phyloP scores from a whole-genome alignment of 176 grass and related monocot species.

The Triticum aestivum region DNA sequence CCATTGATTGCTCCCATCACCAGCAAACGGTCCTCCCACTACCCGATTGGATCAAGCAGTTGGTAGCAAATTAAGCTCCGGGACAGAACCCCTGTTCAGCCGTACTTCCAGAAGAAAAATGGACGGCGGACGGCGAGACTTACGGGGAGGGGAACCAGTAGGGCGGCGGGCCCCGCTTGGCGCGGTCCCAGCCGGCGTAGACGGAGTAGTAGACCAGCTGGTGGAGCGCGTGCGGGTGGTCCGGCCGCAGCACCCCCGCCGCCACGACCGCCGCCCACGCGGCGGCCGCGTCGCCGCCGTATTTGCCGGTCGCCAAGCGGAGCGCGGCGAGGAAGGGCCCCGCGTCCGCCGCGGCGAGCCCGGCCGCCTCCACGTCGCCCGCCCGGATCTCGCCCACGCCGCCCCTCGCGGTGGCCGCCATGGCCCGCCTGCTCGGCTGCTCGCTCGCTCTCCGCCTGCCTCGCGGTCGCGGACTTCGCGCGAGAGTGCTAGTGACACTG shows the following conservation, averaged over 20 bases:
- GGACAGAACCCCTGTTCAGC: not conserved
- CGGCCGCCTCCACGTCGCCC: conserved; percentile 52
- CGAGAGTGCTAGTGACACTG: not conserved
- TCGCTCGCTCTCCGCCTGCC: not conserved
- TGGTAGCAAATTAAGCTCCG: not conserved
- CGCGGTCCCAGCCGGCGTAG: conserved; percentile 67
- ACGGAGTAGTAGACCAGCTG: conserved; percentile 92
- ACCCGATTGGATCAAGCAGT: not conserved
- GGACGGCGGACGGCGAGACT: not conserved
- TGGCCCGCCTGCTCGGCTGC: not conserved
- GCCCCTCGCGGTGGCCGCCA: conserved; percentile 42
- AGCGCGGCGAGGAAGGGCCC: conserved; percentile 43
- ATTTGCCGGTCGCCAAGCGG: conserved; percentile 16
- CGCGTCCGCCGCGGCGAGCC: conserved; percentile 39
- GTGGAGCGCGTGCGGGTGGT: conserved; percentile 87
- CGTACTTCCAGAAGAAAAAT: no score
- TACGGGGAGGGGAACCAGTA: conserved; percentile 92
- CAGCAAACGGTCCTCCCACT: not conserved
- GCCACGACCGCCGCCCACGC: conserved; percentile 46
- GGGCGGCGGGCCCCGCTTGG: conserved; percentile 65
- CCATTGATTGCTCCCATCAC: not conserved
- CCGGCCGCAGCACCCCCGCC: conserved; percentile 59
- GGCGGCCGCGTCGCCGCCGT: conserved; percentile 21
- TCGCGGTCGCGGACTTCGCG: not conserved
- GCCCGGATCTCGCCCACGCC: conserved; percentile 65